phyloP scores from a whole-genome alignment of 2,329 filamentous ascomycete genomes.

The Colletotrichum eremochloae region DNA sequence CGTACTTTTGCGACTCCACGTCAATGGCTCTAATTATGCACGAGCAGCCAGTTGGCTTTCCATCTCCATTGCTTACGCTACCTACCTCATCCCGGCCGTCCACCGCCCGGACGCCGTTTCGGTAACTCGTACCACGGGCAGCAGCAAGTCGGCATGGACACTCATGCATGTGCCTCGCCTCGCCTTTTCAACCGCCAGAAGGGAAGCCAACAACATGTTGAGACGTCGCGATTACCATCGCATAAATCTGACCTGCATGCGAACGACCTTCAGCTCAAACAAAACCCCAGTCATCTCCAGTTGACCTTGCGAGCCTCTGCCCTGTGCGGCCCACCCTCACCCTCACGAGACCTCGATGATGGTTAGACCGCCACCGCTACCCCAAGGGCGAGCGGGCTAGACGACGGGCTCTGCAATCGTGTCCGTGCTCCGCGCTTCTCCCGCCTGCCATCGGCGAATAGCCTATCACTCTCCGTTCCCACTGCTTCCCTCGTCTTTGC shows the following conservation, averaged over 20 bases:
- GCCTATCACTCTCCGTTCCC: too few relatives aligned
- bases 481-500: neutral
- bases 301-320: constrained; percentile 35
- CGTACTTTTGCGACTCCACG: constrained; percentile 18
- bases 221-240: constrained; percentile 9
- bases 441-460: too few relatives aligned
- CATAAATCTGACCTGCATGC: constrained; percentile 20
- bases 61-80: constrained; percentile 29
- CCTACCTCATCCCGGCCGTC: neutral
- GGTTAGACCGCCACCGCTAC: too few relatives aligned
- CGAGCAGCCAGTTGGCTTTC: constrained; percentile 5
- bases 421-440: too few relatives aligned
- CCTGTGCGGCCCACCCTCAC: constrained; percentile 1
- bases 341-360: too few relatives aligned
- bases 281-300: neutral
- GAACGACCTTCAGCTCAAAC: constrained; percentile 13
- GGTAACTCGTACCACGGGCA: neutral
- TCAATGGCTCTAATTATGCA: constrained; percentile 24
- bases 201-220: neutral
- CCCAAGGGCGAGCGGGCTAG: too few relatives aligned
- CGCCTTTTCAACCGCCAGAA: neutral
- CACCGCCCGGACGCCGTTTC: constrained; percentile 23
- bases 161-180: neutral
- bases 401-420: too few relatives aligned
- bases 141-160: neutral